These are phyloP conservation scores for Blastobotrys serpentis DNA, from an alignment of 1,139 yeast genomes.

Conservation along the genomic window DNA sequence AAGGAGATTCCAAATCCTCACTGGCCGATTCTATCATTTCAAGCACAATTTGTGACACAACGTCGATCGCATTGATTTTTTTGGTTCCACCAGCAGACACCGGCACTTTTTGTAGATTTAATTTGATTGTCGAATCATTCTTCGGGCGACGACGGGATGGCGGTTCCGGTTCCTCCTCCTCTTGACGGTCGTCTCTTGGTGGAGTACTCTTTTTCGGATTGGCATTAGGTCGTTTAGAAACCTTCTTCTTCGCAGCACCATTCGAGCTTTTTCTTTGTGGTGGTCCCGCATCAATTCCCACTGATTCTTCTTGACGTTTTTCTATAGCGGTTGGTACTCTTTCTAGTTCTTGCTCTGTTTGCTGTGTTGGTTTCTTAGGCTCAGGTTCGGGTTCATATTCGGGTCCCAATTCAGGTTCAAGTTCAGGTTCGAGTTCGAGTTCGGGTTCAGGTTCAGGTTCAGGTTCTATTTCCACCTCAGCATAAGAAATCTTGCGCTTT, in stretches of 20 bases:
- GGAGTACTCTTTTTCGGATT: too few relatives aligned
- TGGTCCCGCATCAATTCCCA: too few relatives aligned
- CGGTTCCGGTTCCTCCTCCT: too few relatives aligned
- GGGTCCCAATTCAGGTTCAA: neutral
- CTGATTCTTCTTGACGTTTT: too few relatives aligned
- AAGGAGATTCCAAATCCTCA: slow-evolving; percentile 9
- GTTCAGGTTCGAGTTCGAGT: neutral
- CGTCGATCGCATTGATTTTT: slow-evolving; percentile 30
- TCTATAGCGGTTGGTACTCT: too few relatives aligned
- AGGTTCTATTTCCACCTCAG: neutral
- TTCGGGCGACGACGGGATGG: neutral
- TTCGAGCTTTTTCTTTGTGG: too few relatives aligned
- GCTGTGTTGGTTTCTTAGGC: neutral
- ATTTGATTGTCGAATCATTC: slow-evolving; percentile 13
- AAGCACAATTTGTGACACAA: slow-evolving; percentile 25
- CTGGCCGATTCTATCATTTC: slow-evolving; percentile 20
- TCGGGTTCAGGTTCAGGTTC: slow-evolving; percentile 4
- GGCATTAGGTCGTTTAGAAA: too few relatives aligned
- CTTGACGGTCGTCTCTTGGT: too few relatives aligned
- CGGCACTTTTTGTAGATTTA: slow-evolving; percentile 23
- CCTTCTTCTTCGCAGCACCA: too few relatives aligned
- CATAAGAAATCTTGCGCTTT: neutral
- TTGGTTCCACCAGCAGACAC: slow-evolving; percentile 24
- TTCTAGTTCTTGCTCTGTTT: too few relatives aligned
- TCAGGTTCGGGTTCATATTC: neutral